A percentile compares a stretch with the other conserved stretches of the same genome.
Evolutionary conservation across 2,329 filamentous ascomycete species (phyloP).

Genomic region (Penicillium vulpinum): DNA sequence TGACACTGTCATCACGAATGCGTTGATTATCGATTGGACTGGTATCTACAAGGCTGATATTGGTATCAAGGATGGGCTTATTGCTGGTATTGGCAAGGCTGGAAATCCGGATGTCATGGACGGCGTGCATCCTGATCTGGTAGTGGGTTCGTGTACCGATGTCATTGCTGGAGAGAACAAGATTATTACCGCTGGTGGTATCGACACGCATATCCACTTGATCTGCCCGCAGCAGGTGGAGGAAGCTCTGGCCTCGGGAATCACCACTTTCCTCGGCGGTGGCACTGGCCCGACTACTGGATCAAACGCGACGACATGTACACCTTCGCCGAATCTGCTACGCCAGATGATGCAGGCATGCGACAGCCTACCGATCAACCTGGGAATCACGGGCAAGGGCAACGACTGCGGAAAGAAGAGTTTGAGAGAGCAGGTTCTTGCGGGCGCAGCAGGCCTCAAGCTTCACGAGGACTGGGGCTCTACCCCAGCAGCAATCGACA

Average conservation of each 20-base stretch:
- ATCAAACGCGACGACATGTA: constrained; percentile 90
- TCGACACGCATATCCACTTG: constrained; percentile 90
- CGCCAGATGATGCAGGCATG: constrained; percentile 86
- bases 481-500: constrained; percentile 87
- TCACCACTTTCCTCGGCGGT: constrained; percentile 88
- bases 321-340: constrained; percentile 79
- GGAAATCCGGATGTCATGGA: constrained; percentile 98
- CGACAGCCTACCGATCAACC: constrained; percentile 78
- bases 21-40: constrained; percentile 83
- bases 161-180: constrained; percentile 87
- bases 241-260: constrained; percentile 78
- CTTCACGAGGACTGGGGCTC: constrained; percentile 95
- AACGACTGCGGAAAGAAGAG: constrained; percentile 74
- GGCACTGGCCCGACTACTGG: constrained; percentile 91
- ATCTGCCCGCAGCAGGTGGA: constrained; percentile 91
- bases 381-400: constrained; percentile 90
- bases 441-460: constrained; percentile 87
- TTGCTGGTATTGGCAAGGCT: constrained; percentile 88
- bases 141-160: constrained; percentile 86
- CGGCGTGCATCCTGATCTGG: constrained; percentile 72
- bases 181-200: constrained; percentile 86
- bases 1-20: constrained; percentile 86
- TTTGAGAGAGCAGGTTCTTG: constrained; percentile 75
- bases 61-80: constrained; percentile 82
- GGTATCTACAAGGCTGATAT: constrained; percentile 98